Base-by-base conservation (phyloP, 179 eudicot species). In the Dionaea muscipula region DNA sequence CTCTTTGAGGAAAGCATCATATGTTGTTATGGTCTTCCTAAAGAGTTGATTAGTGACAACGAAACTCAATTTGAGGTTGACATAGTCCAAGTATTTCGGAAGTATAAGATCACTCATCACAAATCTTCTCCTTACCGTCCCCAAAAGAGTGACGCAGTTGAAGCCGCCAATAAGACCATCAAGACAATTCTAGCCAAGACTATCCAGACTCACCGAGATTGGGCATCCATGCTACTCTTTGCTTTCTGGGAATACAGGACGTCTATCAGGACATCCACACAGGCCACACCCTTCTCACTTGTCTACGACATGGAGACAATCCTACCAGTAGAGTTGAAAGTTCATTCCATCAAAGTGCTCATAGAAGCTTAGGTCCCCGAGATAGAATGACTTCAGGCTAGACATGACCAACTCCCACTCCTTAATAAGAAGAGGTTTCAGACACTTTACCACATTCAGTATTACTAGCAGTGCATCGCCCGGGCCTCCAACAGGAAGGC, bases 301-400 rank as follows among this genome's bases (percentile, higher is more conserved):
- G 47, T 50, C 0, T 62, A 62, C 15, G 48, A 55, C 0, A 47
- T 19, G 13, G 55, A 55, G 15, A 31, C 43, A 0, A 37, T 55
- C 0, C 28, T 53, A 3, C 67, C 55, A 0, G 11, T 38, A 1
- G 40, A 55, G 10, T 1, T 54, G 0, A 25, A 63, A 26, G 33
- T 47, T 0, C 48, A 53, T 1, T 63, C 41, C 2, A 10, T 44
- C 16, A 20, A 14, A 8, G 41, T 54, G 0, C 20, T 38, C 0
- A 54, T 35, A 20, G 35, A 24, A 2, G 18, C 20, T 0, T 3
- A 54, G 1, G 13, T 38, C 0, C 28, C 16, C 0, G 46, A 54
- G 22, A 45, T 12, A 40, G n/a, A n/a, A n/a, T n/a, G n/a, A n/a
- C n/a, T n/a, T n/a, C n/a, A n/a, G n/a, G n/a, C n/a, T n/a, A n/a